A percentile compares a stretch with the other conserved stretches of the same genome.
Conservation (phyloP, 2,329 filamentous ascomycete species). For the Epichloe coenophiala region DNA sequence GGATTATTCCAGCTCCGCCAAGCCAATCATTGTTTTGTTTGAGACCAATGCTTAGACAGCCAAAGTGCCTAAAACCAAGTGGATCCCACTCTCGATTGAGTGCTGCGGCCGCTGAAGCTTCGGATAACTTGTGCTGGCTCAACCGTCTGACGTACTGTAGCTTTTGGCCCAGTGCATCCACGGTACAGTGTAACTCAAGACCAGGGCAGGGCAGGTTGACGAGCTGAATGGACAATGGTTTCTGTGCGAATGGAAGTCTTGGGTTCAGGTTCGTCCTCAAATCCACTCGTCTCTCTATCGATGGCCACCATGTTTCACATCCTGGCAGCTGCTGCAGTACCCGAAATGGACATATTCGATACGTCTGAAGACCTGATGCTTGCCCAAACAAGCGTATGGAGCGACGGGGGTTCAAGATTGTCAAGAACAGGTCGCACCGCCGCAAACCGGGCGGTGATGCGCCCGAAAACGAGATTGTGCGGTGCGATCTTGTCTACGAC, state of each 20-base stretch:
- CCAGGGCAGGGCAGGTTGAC: too few species aligned
- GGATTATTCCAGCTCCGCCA: too few species aligned
- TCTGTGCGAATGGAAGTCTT: too few species aligned
- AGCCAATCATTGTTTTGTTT: too few species aligned
- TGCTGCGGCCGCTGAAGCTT: too few species aligned
- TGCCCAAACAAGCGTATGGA: conserved; percentile 25
- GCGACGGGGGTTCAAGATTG: conserved; percentile 31
- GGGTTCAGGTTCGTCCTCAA: conserved; percentile 6
- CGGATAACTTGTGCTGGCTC: too few species aligned
- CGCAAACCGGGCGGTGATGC: conserved; percentile 26
- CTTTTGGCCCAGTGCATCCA: background rate
- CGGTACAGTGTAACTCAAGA: too few species aligned
- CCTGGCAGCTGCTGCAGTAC: conserved; percentile 25
- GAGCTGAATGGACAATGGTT: too few species aligned
- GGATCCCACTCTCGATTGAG: too few species aligned
- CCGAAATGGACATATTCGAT: conserved; percentile 22
- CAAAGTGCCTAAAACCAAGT: too few species aligned
- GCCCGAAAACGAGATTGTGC: conserved; percentile 28
- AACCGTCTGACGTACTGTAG: too few species aligned
- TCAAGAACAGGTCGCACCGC: conserved; percentile 30
- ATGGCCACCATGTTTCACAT: conserved; percentile 28
- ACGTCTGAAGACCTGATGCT: conserved; percentile 29
- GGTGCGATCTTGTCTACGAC: conserved; percentile 32
- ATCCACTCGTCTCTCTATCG: conserved; percentile 9
- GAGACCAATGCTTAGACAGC: too few species aligned